These are phyloP conservation scores for Zelopaecilomyces penicillatus DNA, from an alignment of 2,329 filamentous ascomycete species.

Conservation along the genomic window DNA sequence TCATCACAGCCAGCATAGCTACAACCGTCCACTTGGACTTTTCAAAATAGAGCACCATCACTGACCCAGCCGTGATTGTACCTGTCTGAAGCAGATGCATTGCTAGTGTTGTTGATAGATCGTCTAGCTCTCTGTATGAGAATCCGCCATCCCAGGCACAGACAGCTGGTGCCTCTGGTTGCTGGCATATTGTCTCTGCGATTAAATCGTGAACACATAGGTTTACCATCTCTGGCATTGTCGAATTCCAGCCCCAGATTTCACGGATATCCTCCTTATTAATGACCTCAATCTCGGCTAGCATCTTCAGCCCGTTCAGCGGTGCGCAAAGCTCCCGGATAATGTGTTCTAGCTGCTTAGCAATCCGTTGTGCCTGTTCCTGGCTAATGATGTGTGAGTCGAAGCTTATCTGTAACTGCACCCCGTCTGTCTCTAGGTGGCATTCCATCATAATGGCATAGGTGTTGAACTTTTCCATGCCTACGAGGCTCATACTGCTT, in stretches of 20 bases:
- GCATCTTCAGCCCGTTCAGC: too few species aligned
- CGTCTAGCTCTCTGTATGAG: not conserved
- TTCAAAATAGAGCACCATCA: constrained; percentile 11
- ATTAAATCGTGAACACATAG: not conserved
- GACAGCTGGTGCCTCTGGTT: not conserved
- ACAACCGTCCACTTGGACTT: constrained; percentile 17
- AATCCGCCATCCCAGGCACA: not conserved
- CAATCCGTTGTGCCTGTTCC: not conserved
- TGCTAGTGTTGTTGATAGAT: not conserved
- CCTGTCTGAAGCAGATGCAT: not conserved
- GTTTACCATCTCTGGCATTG: not conserved
- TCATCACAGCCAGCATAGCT: constrained; percentile 17
- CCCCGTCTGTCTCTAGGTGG: not conserved
- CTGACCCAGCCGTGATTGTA: not conserved
- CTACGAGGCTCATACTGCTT: constrained; percentile 1
- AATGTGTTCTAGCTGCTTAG: not conserved
- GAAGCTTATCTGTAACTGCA: not conserved
- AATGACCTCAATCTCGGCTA: not conserved
- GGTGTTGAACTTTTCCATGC: not conserved
- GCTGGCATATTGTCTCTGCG: not conserved
- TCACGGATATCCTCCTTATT: not conserved
- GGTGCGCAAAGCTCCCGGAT: constrained; percentile 9
- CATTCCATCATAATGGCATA: constrained; percentile 1
- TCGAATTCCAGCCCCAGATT: not conserved
- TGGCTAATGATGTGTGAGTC: not conserved